These are phyloP conservation scores for Penicillium sp. DNA, from an alignment of 2,329 filamentous ascomycete species.

Conservation along the genomic window DNA sequence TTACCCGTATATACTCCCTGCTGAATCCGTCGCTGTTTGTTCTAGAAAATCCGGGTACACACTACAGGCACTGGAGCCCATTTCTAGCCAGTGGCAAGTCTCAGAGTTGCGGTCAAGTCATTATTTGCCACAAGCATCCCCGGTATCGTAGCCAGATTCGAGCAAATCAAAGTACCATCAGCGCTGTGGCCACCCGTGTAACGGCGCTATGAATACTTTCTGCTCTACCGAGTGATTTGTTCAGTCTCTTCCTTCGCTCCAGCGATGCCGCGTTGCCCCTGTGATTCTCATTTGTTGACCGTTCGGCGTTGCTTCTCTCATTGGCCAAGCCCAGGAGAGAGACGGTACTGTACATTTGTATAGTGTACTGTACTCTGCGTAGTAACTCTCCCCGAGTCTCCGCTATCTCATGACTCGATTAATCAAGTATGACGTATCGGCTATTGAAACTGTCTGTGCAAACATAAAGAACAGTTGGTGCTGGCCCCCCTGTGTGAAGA, in stretches of 20 bases:
- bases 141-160: not conserved
- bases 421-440: slow-evolving; percentile 12
- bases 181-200: not conserved
- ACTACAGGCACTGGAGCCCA: not conserved
- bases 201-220: not conserved
- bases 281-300: not conserved
- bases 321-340: not conserved
- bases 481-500: slow-evolving; percentile 3
- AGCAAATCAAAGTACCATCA: slow-evolving; percentile 1
- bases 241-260: not conserved
- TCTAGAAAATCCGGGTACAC: not conserved
- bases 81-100: slow-evolving; percentile 15
- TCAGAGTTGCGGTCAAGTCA: slow-evolving; percentile 15
- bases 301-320: not conserved
- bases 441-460: slow-evolving; percentile 16
- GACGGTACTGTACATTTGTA: not conserved
- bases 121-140: slow-evolving; percentile 10
- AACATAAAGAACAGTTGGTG: slow-evolving; percentile 5
- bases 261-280: not conserved
- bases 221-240: not conserved
- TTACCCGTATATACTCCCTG: not conserved
- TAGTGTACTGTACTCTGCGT: not conserved
- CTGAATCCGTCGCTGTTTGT: not conserved
- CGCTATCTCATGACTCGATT: not conserved
- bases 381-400: not conserved